Percentiles rank a stretch among this genome's conserved stretches.
Conservation (phyloP, 2,329 filamentous ascomycete species). For the Colletotrichum cereale region DNA sequence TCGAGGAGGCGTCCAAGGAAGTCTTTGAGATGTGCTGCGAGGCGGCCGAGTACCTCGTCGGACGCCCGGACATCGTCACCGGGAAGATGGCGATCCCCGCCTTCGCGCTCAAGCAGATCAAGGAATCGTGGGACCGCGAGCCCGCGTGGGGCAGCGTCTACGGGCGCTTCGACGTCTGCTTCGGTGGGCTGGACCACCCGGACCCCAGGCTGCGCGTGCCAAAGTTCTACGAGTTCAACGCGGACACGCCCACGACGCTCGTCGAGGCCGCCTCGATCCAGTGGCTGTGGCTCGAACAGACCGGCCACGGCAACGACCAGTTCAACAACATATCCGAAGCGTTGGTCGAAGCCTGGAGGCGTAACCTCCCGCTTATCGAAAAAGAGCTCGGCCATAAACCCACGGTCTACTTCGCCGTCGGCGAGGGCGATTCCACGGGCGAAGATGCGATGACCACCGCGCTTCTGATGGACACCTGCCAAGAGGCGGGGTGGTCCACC, state of each 20-base stretch:
- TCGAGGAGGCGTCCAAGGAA: conserved; percentile 8
- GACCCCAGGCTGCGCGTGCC: conserved; percentile 13
- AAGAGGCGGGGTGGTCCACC: conserved; percentile 6
- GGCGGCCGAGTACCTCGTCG: conserved; percentile 15
- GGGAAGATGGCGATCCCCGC: conserved; percentile 18
- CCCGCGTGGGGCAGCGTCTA: conserved; percentile 24
- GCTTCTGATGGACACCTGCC: conserved; percentile 18
- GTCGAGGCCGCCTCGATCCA: conserved; percentile 12
- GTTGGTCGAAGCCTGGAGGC: conserved; percentile 5
- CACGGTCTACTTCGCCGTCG: not conserved
- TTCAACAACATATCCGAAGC: not conserved
- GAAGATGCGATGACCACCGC: conserved; percentile 7
- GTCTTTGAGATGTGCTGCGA: conserved; percentile 28
- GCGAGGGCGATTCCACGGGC: not conserved
- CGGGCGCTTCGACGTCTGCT: conserved; percentile 24
- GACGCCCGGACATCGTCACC: not conserved
- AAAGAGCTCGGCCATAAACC: not conserved
- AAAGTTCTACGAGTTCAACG: conserved; percentile 29
- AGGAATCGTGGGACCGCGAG: conserved; percentile 4
- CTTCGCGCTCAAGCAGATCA: conserved; percentile 2
- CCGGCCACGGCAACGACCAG: conserved; percentile 17
- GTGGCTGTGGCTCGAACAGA: conserved; percentile 26
- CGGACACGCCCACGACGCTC: conserved; percentile 15
- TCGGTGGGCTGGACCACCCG: conserved; percentile 10
- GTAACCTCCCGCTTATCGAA: conserved; percentile 3